Evolutionary conservation across 208 protist genomes (phyloP).

Genomic region (Crithidia brevicula): DNA sequence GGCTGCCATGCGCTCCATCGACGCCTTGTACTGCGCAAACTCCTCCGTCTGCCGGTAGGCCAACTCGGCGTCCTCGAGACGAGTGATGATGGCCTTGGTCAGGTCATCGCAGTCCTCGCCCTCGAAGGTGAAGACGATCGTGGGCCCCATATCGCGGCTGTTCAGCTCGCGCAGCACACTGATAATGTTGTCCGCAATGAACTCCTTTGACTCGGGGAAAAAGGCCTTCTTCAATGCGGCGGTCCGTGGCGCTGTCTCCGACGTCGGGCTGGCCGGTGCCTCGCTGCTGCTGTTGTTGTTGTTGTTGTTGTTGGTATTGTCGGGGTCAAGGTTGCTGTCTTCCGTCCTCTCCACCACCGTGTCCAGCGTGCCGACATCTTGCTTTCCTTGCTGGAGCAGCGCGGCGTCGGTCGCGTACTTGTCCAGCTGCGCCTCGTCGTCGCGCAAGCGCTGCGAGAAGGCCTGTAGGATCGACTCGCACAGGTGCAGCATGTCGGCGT

Average conservation of each 20-base stretch:
- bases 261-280: not conserved
- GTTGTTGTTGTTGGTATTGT: constrained; percentile 10
- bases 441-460: constrained; percentile 79
- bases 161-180: constrained; percentile 91
- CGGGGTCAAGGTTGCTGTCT: too few relatives aligned
- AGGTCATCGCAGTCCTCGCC: constrained; percentile 89
- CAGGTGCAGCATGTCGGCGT: constrained; percentile 49
- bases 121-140: constrained; percentile 93
- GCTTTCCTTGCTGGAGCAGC: constrained; percentile 33
- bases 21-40: constrained; percentile 75
- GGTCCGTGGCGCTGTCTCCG: not conserved
- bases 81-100: constrained; percentile 73
- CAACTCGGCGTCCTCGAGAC: constrained; percentile 80
- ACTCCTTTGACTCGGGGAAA: constrained; percentile 87
- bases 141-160: constrained; percentile 85
- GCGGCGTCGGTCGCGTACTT: constrained; percentile 56
- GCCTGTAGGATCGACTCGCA: constrained; percentile 60
- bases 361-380: not conserved
- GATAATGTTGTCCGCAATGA: constrained; percentile 82
- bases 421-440: constrained; percentile 72
- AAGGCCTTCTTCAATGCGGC: constrained; percentile 8
- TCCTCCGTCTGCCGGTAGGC: constrained; percentile 87
- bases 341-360: constrained; percentile 5
- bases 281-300: not conserved
- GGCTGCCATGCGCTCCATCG: constrained; percentile 69